Base-by-base conservation (phyloP, 306 rosid genomes). In the Acacia confusa region DNA sequence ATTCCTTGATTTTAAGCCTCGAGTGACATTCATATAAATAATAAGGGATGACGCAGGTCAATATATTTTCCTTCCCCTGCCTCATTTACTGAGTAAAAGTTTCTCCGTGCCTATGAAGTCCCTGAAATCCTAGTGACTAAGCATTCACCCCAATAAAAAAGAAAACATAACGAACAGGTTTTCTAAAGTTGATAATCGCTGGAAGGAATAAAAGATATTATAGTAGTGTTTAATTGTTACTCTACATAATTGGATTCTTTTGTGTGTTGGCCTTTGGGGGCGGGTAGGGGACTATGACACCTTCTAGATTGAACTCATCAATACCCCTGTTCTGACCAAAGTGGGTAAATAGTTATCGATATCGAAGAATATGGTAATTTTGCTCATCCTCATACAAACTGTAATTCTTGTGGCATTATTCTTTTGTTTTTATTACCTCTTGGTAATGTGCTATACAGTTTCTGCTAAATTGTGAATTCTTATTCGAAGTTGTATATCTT, bases 401-500 rank as follows among this genome's bases (percentile, higher is more conserved):
- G 74, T 22, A 40, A 9, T 41, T 15, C 48, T 28, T 72, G 61
- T 48, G 20, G 43, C 43, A 45, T 72, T 47, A 2, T n/a, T 69
- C 15, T 28, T 67, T 69, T 74, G 19, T 58, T 27, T 66, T 15
- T 36, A 61, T 72, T 79, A 40, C 78, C 25, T 58, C 27, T 66
- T 76, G 36, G 34, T 75, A 79, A 77, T 81, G 16, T 72, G 4
- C 45, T 82, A 41, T 17, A 34, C 38, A 36, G 43, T 28, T 60
- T 38, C 70, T 16, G 45, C 47, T 78, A 32, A 70, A 69, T 82
- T 70, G 82, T 85, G 61, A 88, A 69, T 81, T 65, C 84, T 85
- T 55, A 88, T 72, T 78, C 80, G 45, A 53, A 72, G 53, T 66
- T 74, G 72, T 71, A 70, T 69, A 68, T 41, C n/a, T 75, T 65